phyloP scores from a whole-genome alignment of 148 eudicot species.

The Rhododendron henanense region DNA sequence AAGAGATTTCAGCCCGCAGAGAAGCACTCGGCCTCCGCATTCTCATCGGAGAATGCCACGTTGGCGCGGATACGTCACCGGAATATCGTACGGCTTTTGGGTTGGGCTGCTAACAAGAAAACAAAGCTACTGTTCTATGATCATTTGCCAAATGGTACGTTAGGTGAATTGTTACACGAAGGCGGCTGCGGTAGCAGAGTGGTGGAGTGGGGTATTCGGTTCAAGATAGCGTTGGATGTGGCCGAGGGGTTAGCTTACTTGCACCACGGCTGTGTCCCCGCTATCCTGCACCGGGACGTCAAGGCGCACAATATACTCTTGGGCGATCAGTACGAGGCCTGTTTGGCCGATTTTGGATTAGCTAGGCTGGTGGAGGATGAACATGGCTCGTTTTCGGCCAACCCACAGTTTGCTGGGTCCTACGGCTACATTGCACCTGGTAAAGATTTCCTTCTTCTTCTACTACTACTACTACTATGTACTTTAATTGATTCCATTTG shows the following conservation, averaged over 20 bases:
- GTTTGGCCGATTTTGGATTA: constrained; percentile 85
- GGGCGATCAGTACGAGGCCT: constrained; percentile 78
- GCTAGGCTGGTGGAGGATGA: constrained; percentile 77
- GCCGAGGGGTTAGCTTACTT: constrained; percentile 85
- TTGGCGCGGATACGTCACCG: constrained; percentile 72
- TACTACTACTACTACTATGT: neutral
- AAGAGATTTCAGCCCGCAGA: constrained; percentile 65
- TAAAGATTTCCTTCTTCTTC: constrained; percentile 22
- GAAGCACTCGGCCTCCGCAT: constrained; percentile 44
- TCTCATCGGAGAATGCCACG: constrained; percentile 81
- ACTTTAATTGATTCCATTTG: neutral
- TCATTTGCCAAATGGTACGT: constrained; percentile 60
- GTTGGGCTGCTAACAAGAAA: constrained; percentile 75
- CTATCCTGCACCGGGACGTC: constrained; percentile 82
- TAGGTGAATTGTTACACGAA: constrained; percentile 66
- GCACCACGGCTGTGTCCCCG: constrained; percentile 84
- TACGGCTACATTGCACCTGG: constrained; percentile 97
- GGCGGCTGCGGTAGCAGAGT: constrained; percentile 20
- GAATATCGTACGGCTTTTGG: constrained; percentile 68
- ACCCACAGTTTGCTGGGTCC: constrained; percentile 82
- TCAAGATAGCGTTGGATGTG: constrained; percentile 77
- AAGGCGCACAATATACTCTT: constrained; percentile 78
- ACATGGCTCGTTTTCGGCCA: constrained; percentile 40
- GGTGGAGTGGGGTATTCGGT: constrained; percentile 69
- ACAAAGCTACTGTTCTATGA: constrained; percentile 75